Conservation (phyloP, 2,329 filamentous ascomycete genomes). For the Thelonectria rubi region DNA sequence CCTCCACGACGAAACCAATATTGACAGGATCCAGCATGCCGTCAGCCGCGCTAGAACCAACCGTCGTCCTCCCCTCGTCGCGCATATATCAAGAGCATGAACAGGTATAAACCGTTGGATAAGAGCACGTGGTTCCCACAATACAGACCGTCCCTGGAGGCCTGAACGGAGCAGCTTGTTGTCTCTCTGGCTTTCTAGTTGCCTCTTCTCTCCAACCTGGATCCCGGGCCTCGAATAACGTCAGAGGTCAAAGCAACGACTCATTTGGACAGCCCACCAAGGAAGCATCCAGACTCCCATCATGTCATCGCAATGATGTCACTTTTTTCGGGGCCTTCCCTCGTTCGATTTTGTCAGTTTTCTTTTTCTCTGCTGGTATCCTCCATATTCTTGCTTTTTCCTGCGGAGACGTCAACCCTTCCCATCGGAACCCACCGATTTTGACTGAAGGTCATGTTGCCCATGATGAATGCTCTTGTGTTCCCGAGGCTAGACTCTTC, state of each 20-base stretch:
- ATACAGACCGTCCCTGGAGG: background rate
- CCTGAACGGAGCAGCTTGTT: background rate
- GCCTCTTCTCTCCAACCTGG: background rate
- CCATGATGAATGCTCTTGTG: background rate
- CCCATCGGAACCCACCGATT: background rate
- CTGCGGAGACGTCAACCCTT: background rate
- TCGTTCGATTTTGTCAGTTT: slow-evolving; percentile 12
- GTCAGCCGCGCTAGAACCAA: background rate
- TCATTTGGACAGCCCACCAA: background rate
- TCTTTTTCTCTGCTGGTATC: slow-evolving; percentile 11
- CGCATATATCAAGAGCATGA: slow-evolving; percentile 2
- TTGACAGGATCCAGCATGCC: background rate
- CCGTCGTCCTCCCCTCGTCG: background rate
- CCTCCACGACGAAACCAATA: background rate
- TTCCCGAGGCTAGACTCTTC: background rate
- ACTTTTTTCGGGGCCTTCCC: slow-evolving; percentile 1
- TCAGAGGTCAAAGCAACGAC: background rate
- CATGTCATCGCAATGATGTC: slow-evolving; percentile 10
- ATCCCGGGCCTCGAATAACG: background rate
- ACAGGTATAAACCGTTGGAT: slow-evolving; percentile 18
- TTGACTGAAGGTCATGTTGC: background rate
- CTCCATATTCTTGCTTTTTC: slow-evolving; percentile 9
- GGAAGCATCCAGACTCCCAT: slow-evolving; percentile 1
- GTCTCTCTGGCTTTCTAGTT: background rate
- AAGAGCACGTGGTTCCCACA: slow-evolving; percentile 14